Conservation (phyloP, 176 grass and related monocot species). For the Zizania latifolia region DNA sequence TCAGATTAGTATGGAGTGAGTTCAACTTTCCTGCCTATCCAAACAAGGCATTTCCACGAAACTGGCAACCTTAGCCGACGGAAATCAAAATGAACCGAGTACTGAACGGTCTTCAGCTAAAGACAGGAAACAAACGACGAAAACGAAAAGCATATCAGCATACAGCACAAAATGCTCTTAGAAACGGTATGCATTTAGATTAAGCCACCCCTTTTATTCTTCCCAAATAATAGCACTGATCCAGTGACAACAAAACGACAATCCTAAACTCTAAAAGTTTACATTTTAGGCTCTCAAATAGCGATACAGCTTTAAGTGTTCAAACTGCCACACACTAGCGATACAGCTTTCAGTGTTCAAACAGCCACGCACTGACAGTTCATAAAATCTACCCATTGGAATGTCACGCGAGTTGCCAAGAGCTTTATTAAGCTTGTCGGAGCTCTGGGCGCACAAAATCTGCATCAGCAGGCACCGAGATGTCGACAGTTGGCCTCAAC, state of each 20-base stretch:
- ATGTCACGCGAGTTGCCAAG: not conserved
- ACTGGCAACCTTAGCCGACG: too few species aligned
- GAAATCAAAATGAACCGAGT: too few species aligned
- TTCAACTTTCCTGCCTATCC: too few species aligned
- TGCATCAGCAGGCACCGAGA: slow-evolving; percentile 72
- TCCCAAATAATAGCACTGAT: not conserved
- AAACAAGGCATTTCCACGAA: too few species aligned
- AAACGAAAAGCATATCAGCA: not conserved
- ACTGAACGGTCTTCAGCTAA: too few species aligned
- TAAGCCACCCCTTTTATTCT: slow-evolving; percentile 13
- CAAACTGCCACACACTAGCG: not conserved
- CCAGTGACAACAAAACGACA: not conserved
- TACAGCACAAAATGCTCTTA: too few species aligned
- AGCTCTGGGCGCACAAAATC: slow-evolving; percentile 90
- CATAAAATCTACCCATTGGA: not conserved
- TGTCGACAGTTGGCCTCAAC: slow-evolving; percentile 82
- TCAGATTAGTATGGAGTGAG: too few species aligned
- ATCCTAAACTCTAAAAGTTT: slow-evolving; percentile 4
- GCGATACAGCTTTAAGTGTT: slow-evolving; percentile 4
- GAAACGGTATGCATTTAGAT: not conserved
- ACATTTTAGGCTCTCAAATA: slow-evolving; percentile 7
- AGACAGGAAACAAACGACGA: not conserved
- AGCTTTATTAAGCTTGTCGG: slow-evolving; percentile 44
- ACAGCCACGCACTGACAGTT: not conserved
- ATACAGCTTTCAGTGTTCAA: slow-evolving; percentile 22